Evolutionary conservation across 345 rosid genomes (phyloP), one percentile per base, ranked within the genome.

Genomic region (Excoecaria cochinchinensis): DNA sequence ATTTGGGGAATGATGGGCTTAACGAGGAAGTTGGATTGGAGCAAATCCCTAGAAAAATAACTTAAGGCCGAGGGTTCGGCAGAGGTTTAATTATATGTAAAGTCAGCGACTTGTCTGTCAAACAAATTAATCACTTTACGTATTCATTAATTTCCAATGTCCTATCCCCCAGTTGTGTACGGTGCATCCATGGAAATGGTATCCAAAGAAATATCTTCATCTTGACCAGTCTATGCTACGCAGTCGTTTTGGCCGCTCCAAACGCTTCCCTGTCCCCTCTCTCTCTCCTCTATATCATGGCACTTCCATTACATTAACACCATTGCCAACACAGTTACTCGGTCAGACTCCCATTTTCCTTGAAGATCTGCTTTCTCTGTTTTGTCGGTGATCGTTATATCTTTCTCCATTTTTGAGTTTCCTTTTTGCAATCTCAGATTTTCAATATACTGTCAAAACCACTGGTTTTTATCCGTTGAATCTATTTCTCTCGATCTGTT

Each of bases 361-460:
- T 69, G 14, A 25, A 52, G 61, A 70, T 70, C 73, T 70, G 22
- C 15, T 4, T 69, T 16, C 50, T 12, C 31, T n/a, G 1, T 8
- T 25, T 21, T 15, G 46, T 69, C 59, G 72, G 61, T 70, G 73
- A 70, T 38, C n/a, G 21, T 44, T 72, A 5, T 71, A 14, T 13
- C 40, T 15, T 1, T 42, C 74, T 22, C 22, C 3, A 4, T 50
- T 62, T n/a, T 57, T 71, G 53, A 72, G 3, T 72, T 36, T 47
- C 24, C 25, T 2, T 44, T n/a, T 72, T 61, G 31, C 38, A 17
- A 50, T 69, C 38, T 22, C 19, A 4, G 2, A 64, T 65, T 65
- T 67, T 3, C 42, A 25, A 25, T 31, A 5, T 31, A 38, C 1
- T 1, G 22, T 63, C 47, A 38, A 63, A 17, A 21, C 53, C 39